A percentile compares a stretch with the other conserved stretches of the same genome.
phyloP scores from a whole-genome alignment of 352 stramenopile species.

The Blastocystis sp. region DNA sequence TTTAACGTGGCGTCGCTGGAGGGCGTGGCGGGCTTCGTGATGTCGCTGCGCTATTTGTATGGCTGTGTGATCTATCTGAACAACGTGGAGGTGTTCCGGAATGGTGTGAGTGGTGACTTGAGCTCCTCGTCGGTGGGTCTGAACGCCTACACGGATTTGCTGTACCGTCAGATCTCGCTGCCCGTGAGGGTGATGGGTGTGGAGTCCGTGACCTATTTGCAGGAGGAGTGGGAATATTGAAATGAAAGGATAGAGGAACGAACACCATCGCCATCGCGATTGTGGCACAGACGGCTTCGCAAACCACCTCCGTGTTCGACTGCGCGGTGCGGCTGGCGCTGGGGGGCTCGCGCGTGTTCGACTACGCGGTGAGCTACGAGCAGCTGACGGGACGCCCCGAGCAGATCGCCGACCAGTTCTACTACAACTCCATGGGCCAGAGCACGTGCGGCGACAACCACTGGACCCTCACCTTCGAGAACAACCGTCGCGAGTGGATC shows the following conservation, averaged over 20 bases:
- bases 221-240: no score
- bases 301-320: constrained; percentile 22
- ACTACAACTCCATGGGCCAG: no score
- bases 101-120: constrained; percentile 10
- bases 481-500: constrained; percentile 49
- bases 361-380: background rate
- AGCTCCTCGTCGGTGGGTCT: background rate
- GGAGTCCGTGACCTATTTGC: background rate
- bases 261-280: constrained; percentile 46
- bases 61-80: constrained; percentile 9
- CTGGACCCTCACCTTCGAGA: background rate
- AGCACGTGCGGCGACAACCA: background rate
- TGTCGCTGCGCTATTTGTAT: constrained; percentile 10
- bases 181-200: background rate
- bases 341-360: constrained; percentile 2
- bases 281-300: background rate
- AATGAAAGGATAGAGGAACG: no score
- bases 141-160: background rate
- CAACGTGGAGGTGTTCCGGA: background rate
- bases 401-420: no score
- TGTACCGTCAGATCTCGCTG: constrained; percentile 5
- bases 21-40: background rate
- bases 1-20: background rate
- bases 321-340: background rate
- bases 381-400: no score